Base-by-base conservation (phyloP, 2,329 filamentous ascomycete species). In the Hypomyces perniciosus region DNA sequence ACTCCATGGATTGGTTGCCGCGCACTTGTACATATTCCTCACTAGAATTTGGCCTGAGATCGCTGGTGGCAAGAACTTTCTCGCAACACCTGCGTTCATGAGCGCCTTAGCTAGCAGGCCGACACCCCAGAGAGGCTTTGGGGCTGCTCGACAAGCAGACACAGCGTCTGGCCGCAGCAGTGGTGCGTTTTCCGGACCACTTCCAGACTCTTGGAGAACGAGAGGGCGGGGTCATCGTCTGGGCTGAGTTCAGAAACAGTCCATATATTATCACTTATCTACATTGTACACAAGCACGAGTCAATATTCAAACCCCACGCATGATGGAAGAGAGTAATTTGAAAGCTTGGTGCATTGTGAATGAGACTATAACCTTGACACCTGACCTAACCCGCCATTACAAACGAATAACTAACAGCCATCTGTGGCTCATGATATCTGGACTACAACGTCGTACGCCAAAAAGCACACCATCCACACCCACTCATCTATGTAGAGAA, bases 11-110 rank as follows among this genome's bases (percentile, higher is more conserved):
- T 76, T 99, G 8, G 57, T 95, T 40, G 88, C 91, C 9, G 91
- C 91, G 4, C 93, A 99, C 66, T 63, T 93, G 20, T 95, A 90
- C 69, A 88, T 97, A 65, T 99, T 97, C 64, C 68, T 96, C 45
- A 90, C 88, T 2, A 81, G 88, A 44, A 78, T 96, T 39, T 97
- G 90, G 76, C 93, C 93, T 5, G 83, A 88, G 50, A 93, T 93
- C 64, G 92, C 90, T 31, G 88, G 88, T 50, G 93, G 93, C 1
- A 76, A 74, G 46, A 95, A 91, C 63, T 77, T 85, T 44, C 75
- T 96, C 34, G 74, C 77, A 10, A 93, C 90, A 0, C 93, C 93
- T 2, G 66, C 68, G 5, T 83, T 90, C 58, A 70, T 97, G 52
- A 83, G 81, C 53, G 77, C 4, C 72, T 81, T 56, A 70, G 76